A percentile compares a stretch with the other conserved stretches of the same genome.
These are phyloP conservation scores for Ceratobasidium sp. DNA, from an alignment of 1,284 basidiomycete genomes.

Conservation along the genomic window DNA sequence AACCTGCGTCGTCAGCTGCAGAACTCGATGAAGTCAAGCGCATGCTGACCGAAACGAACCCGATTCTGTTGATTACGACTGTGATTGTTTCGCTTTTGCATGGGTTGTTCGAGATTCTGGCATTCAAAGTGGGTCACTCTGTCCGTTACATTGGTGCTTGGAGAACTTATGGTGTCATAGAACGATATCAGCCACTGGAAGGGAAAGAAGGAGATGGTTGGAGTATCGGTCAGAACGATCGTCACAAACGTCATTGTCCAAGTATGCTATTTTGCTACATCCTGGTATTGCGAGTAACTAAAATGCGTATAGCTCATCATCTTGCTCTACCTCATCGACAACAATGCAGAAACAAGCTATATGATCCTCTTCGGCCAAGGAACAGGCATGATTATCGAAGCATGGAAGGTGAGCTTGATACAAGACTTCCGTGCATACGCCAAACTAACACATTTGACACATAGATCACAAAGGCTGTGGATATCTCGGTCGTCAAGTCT, in stretches of 20 bases:
- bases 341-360: slow-evolving; percentile 92
- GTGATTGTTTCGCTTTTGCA: slow-evolving; percentile 83
- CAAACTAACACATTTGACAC: slow-evolving; percentile 45
- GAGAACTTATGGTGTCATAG: not conserved
- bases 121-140: slow-evolving; percentile 67
- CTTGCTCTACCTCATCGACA: slow-evolving; percentile 92
- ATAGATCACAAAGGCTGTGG: slow-evolving; percentile 83
- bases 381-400: slow-evolving; percentile 88
- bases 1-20: slow-evolving; percentile 64
- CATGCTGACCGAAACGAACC: slow-evolving; percentile 93
- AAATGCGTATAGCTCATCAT: slow-evolving; percentile 64
- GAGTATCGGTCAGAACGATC: slow-evolving; percentile 78
- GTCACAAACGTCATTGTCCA: slow-evolving; percentile 94
- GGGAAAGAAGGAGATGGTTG: slow-evolving; percentile 85
- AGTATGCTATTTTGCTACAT: slow-evolving; percentile 38
- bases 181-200: slow-evolving; percentile 95
- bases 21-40: slow-evolving; percentile 94
- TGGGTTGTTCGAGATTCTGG: slow-evolving; percentile 91
- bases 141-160: not conserved
- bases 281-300: too few relatives aligned
- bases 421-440: slow-evolving; percentile 35
- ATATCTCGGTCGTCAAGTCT: slow-evolving; percentile 72
- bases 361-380: slow-evolving; percentile 93
- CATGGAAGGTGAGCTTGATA: slow-evolving; percentile 80
- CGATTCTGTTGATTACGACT: slow-evolving; percentile 83